Conservation (phyloP, 148 eudicot species). For the Rheum nobile region DNA sequence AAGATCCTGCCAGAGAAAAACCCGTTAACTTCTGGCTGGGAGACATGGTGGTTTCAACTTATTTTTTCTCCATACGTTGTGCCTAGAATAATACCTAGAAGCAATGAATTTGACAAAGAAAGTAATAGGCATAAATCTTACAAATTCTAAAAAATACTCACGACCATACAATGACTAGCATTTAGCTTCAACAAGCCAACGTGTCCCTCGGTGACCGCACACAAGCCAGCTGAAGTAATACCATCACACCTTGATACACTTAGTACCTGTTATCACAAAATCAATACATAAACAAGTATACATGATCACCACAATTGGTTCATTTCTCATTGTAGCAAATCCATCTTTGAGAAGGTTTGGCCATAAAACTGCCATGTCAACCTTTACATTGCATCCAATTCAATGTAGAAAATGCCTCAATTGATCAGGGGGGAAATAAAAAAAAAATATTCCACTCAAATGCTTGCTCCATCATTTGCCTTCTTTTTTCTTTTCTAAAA, state of each 20-base stretch:
- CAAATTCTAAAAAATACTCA: conserved; percentile 43
- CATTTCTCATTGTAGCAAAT: not conserved
- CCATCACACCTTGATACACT: conserved; percentile 63
- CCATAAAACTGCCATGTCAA: not conserved
- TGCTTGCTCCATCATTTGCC: not conserved
- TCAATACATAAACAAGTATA: not conserved
- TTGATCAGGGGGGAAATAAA: not conserved
- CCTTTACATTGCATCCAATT: not conserved
- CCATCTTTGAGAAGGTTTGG: not conserved
- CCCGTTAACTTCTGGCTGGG: not conserved
- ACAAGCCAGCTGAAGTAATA: conserved; percentile 38
- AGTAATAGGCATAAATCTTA: conserved; percentile 11
- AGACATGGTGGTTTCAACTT: not conserved
- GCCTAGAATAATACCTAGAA: not conserved
- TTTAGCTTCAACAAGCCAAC: conserved; percentile 32
- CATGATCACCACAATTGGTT: not conserved
- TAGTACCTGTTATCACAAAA: conserved; percentile 30
- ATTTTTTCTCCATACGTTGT: not conserved
- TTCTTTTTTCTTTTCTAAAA: not conserved
- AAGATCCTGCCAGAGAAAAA: conserved; percentile 39
- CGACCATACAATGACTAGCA: conserved; percentile 59
- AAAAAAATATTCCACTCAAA: not conserved
- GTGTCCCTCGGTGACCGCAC: conserved; percentile 37
- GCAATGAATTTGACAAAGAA: not conserved
- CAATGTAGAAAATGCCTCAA: not conserved